These are phyloP conservation scores for Suillus discolor DNA, from an alignment of 768 basidiomycete species.

Conservation along the genomic window DNA sequence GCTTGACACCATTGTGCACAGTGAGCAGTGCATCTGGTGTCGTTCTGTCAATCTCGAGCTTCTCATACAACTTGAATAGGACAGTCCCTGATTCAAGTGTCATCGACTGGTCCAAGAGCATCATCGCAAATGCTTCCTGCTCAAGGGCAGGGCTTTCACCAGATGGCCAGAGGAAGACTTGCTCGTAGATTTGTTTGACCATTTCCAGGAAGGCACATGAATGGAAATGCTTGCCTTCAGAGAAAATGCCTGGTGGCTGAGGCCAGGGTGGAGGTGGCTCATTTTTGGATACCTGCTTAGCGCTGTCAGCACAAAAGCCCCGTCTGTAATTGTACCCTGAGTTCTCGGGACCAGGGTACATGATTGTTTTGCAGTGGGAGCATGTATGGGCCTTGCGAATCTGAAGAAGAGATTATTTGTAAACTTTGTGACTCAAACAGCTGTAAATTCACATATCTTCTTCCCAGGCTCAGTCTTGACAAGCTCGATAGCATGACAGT, in stretches of 20 bases:
- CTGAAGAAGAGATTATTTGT: background rate
- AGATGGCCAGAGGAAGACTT: background rate
- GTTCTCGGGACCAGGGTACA: slow-evolving; percentile 16
- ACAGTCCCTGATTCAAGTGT: background rate
- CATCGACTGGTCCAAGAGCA: background rate
- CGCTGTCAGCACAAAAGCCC: slow-evolving; percentile 4
- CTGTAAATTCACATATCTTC: background rate
- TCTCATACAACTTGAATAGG: background rate
- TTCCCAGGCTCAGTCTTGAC: slow-evolving; percentile 5
- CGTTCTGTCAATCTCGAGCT: background rate
- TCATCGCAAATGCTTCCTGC: background rate
- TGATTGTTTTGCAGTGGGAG: slow-evolving; percentile 14
- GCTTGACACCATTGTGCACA: background rate
- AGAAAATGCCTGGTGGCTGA: slow-evolving; percentile 14
- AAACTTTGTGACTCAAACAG: background rate
- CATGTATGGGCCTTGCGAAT: slow-evolving; percentile 7
- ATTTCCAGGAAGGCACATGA: background rate
- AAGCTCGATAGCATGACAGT: slow-evolving; percentile 9
- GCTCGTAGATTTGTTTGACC: background rate
- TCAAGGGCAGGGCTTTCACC: background rate
- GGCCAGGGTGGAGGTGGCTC: slow-evolving; percentile 9
- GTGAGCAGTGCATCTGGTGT: background rate
- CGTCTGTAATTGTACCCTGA: slow-evolving; percentile 12
- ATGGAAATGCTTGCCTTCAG: background rate
- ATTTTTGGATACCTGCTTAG: background rate